Evolutionary conservation across 2,329 filamentous ascomycete genomes (phyloP), one percentile per base, ranked within the genome.

Genomic region (Verticillium zaregamsianum): DNA sequence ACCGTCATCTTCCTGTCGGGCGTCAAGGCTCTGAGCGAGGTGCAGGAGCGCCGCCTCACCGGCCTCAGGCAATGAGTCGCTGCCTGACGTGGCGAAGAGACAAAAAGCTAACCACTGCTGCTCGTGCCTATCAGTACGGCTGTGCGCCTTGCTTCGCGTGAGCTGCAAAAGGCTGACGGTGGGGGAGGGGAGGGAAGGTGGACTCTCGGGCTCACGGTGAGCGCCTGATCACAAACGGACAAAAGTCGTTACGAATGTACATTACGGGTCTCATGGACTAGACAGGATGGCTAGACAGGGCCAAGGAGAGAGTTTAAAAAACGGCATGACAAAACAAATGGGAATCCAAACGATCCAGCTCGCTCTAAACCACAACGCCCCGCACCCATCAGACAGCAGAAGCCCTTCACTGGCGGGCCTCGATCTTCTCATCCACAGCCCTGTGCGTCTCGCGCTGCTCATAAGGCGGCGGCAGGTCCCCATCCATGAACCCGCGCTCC

Each of bases 1-100:
- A 77, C 84, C 31, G 85, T 93, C 60, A 86, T 91, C 12, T 92
- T 96, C 72, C 76, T 98, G 65, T 97, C 92, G 73, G 95, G 95
- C 61, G 93, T 90, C 72, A 89, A 93, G 75, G 95, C 95, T 5
- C 80, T 99, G 68, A 90, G 92, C 58, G 95, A 99, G 80, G 94
- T 99, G 33, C 95, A 97, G 80, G 87, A 89, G 71, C 86, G 95
- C 67, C 87, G 95, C 62, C 79, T 97, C 69, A 90, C 91, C 25
- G 93, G 93, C 3, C 80, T 88, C 78, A 79, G 83, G 71, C 86
- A 75, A 75, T 52, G 45, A 52, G 45, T 25, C 20, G 45, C 45
- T 5, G 9, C 45, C 3, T 52, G 9, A 20, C 45, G 20, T 12
- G 45, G 39, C 7, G 39, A 45, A 23, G 11, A 11, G 20, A 25